Evolutionary conservation across 2,329 filamentous ascomycete species (phyloP).

Genomic region (Pezicula neosporulosa): DNA sequence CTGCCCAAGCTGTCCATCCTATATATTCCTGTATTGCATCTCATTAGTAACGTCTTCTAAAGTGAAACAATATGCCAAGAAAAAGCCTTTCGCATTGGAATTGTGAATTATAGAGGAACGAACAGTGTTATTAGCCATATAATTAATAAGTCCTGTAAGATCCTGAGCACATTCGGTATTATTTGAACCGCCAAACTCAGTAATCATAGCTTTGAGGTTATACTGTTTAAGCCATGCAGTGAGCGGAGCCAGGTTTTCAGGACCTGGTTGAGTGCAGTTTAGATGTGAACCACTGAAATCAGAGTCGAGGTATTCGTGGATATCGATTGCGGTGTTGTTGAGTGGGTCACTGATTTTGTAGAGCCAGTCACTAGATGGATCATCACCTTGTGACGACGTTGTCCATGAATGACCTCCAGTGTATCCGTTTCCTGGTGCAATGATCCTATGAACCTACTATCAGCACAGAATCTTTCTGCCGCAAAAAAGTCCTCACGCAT

Average conservation of each 20-base stretch:
- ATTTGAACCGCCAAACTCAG: slow-evolving; percentile 45
- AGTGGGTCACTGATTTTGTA: slow-evolving; percentile 40
- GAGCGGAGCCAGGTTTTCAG: slow-evolving; percentile 35
- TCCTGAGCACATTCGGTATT: slow-evolving; percentile 38
- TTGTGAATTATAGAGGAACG: no score
- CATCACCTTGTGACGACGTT: slow-evolving; percentile 29
- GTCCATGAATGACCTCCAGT: slow-evolving; percentile 46
- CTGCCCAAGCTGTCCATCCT: slow-evolving; percentile 49
- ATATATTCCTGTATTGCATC: slow-evolving; percentile 34
- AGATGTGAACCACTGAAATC: slow-evolving; percentile 43
- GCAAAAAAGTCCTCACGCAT: not conserved
- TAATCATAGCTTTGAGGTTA: slow-evolving; percentile 44
- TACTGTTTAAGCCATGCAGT: slow-evolving; percentile 43
- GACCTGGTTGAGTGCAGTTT: slow-evolving; percentile 36
- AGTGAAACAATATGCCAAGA: no score
- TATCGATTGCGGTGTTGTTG: slow-evolving; percentile 46
- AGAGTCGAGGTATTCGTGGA: slow-evolving; percentile 48
- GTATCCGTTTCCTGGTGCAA: slow-evolving; percentile 47
- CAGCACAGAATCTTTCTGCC: not conserved
- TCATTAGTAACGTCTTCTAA: no score
- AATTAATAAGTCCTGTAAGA: slow-evolving; percentile 39
- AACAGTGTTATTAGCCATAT: slow-evolving; percentile 38
- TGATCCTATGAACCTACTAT: slow-evolving; percentile 24
- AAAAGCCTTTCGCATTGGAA: no score
- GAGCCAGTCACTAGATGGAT: slow-evolving; percentile 36